Base-by-base conservation (phyloP, 2,329 filamentous ascomycete species). In the Capronia epimyces region DNA sequence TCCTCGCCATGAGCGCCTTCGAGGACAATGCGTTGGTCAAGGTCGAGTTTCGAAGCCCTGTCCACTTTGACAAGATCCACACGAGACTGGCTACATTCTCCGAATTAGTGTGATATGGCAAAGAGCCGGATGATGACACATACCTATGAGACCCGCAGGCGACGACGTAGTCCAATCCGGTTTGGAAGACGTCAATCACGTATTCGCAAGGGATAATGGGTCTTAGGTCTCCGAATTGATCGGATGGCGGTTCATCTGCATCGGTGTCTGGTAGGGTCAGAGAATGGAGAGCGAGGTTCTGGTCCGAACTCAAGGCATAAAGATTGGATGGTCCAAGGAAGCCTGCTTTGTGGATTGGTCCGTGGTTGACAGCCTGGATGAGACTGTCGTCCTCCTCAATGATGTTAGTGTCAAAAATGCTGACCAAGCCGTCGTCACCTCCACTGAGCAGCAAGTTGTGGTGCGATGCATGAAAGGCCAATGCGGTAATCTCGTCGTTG, bases 371-470 rank as follows among this genome's bases (percentile, higher is more conserved):
- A 25, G 82, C 79, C 61, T 82, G 79, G 44, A 79, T 70, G 24
- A 83, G 66, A 1, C 80, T 79, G 45, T 84, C 81, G 47, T 84
- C 80, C 64, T 84, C 81, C 43, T 79, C 77, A 2, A 65, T 60
- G 36, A 80, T 71, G 20, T 71, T 72, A 20, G 75, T 76, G 64
- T 84, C 75, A 64, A 83, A 83, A 50, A 83, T 68, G 56, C 81
- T 82, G 54, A 83, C 72, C 0, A 83, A 71, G 2, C 80, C 80
- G 60, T 84, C 81, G 16, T 81, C 83, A 61, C 78, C 80, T 32
- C 78, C 79, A 9, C 79, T 81, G 1, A 84, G 71, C 3, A 83
- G 70, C 16, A 79, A 65, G 31, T 73, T 72, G 15, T 71, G 71
- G n/a, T 72, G 71, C 10, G 66, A 70, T 18, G 76, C 76, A 63